Evolutionary conservation across 2,329 filamentous ascomycete genomes (phyloP), one percentile per base, ranked within the genome.

Genomic region (Fusarium nurragi): DNA sequence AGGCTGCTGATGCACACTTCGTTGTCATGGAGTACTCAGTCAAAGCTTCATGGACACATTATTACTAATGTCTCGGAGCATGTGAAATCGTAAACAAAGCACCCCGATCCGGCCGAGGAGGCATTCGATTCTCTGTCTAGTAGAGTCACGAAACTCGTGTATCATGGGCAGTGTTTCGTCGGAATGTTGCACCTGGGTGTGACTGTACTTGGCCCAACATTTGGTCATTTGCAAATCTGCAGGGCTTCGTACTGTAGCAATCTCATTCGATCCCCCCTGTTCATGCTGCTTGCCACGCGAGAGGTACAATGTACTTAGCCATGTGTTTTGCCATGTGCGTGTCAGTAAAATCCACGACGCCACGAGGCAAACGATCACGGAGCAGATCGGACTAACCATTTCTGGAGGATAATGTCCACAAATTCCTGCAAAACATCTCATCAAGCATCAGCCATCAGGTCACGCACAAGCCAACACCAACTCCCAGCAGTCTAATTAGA

Each of bases 291-390:
- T 60, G 47, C 56, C 60, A 58, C 47, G 46, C 39, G 54, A 60
- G 53, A 61, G 38, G 69, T 71, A 68, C 64, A 64, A 64, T 51
- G 36, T 71, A 71, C 69, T 68, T 71, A 56, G 69, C 69, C 69
- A 71, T 72, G 69, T 71, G 69, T 52, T 48, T 57, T 30, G 50
- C 55, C 59, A 69, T 52, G 52, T 39, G 43, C 32, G 26, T 55
- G 37, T 18, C 45, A 54, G 36, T 14, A 22, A 10, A 13, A 39
- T 21, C 19, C 21, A 39, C 16, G 49, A 51, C 39, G 40, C 64
- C 47, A 65, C 54, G 56, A 68, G 60, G 43, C 44, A 53, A 22
- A 52, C 56, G 64, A 67, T 68, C 64, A 52, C 48, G 30, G 51
- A 60, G 51, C 64, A 68, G 65, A 68, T 68, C 65, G 41, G 51